Evolutionary conservation across 805 yeast species (phyloP).

Genomic region (Starmera pachycereana): DNA sequence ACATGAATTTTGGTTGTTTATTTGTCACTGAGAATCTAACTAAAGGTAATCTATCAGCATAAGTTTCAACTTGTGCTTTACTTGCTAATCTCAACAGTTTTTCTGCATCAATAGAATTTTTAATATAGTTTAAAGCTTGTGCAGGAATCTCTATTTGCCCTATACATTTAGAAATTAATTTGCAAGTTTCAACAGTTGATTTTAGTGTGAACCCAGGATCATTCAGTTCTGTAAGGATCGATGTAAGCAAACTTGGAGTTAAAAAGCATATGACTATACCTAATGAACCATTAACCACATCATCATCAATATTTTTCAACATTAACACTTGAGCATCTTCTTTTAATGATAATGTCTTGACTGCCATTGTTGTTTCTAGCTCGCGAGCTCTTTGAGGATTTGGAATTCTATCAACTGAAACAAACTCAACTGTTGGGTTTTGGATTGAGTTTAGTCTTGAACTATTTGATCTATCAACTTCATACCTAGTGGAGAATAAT

Average conservation of each 20-base stretch:
- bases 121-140: constrained; percentile 19
- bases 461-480: constrained; percentile 71
- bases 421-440: constrained; percentile 35
- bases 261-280: constrained; percentile 52
- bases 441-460: constrained; percentile 37
- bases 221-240: constrained; percentile 14
- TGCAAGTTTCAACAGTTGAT: constrained; percentile 18
- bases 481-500: constrained; percentile 73
- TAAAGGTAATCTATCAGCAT: constrained; percentile 19
- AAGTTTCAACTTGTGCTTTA: constrained; percentile 10
- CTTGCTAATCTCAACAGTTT: constrained; percentile 11
- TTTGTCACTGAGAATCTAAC: constrained; percentile 22
- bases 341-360: constrained; percentile 50
- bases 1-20: constrained; percentile 17
- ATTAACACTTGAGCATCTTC: constrained; percentile 93
- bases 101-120: constrained; percentile 7
- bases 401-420: constrained; percentile 31
- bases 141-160: constrained; percentile 15
- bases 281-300: constrained; percentile 82
- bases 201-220: constrained; percentile 2
- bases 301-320: constrained; percentile 67
- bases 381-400: constrained; percentile 12
- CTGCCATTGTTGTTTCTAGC: constrained; percentile 65
- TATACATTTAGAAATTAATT: constrained; percentile 23
- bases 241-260: constrained; percentile 16